Conservation (phyloP, 2,329 filamentous ascomycete genomes). For the Aspergillus flavus region DNA sequence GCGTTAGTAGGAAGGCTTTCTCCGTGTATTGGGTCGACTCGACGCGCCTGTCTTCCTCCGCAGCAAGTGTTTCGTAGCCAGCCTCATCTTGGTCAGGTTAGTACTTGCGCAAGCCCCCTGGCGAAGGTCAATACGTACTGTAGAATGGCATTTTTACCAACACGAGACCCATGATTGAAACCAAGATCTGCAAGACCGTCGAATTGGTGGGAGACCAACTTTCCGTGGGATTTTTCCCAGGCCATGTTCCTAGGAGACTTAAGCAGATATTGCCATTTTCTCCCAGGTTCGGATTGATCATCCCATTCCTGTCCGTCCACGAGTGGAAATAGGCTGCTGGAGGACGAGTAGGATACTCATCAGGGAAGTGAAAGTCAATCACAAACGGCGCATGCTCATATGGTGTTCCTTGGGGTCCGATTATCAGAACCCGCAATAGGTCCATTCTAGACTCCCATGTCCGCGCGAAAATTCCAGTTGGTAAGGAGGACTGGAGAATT, state of each 20-base stretch:
- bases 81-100: constrained; percentile 54
- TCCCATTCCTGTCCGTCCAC: constrained; percentile 56
- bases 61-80: constrained; percentile 58
- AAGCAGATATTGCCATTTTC: constrained; percentile 65
- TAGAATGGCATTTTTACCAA: constrained; percentile 64
- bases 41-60: constrained; percentile 48
- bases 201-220: constrained; percentile 56
- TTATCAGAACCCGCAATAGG: constrained; percentile 59
- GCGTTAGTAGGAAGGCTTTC: constrained; percentile 55
- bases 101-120: not conserved
- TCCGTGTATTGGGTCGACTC: constrained; percentile 57
- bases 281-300: constrained; percentile 65
- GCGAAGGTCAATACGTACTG: constrained; percentile 44
- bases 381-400: constrained; percentile 64
- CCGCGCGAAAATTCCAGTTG: constrained; percentile 59
- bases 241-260: constrained; percentile 62
- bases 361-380: constrained; percentile 58
- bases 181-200: constrained; percentile 59
- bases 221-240: constrained; percentile 54
- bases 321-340: constrained; percentile 62
- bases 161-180: constrained; percentile 60
- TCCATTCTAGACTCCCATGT: constrained; percentile 63
- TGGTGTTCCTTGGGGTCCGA: constrained; percentile 62
- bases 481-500: constrained; percentile 58
- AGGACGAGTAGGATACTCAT: constrained; percentile 54